Conservation (phyloP, 2,329 filamentous ascomycete genomes). For the Stachybotrys elegans region DNA sequence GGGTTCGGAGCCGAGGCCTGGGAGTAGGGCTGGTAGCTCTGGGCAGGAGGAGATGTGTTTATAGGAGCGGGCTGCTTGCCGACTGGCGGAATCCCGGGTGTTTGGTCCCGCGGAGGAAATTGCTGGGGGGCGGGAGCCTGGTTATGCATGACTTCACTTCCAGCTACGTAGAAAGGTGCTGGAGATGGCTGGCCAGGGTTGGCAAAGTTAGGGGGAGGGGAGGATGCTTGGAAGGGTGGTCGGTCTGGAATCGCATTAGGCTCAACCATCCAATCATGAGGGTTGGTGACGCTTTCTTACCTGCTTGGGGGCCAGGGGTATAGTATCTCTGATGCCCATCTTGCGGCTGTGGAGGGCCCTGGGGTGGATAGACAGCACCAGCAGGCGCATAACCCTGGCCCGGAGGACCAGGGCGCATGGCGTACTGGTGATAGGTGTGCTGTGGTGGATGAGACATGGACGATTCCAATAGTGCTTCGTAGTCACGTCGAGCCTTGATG, state of each 20-base stretch:
- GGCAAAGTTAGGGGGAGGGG: conserved; percentile 51
- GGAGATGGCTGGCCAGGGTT: conserved; percentile 43
- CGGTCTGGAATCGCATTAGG: conserved; percentile 24
- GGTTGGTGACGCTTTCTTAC: conserved; percentile 12
- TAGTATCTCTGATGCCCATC: conserved; percentile 65
- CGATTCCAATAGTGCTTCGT: conserved; percentile 89
- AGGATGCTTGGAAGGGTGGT: conserved; percentile 41
- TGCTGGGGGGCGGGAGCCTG: conserved; percentile 33
- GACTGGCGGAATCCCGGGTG: conserved; percentile 41
- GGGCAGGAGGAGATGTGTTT: conserved; percentile 47
- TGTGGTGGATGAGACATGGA: conserved; percentile 94
- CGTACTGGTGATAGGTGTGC: conserved; percentile 67
- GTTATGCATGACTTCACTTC: conserved; percentile 42
- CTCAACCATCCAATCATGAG: neutral
- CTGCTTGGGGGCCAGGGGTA: conserved; percentile 47
- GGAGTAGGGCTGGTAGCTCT: conserved; percentile 38
- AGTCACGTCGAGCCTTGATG: conserved; percentile 95
- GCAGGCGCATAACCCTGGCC: conserved; percentile 39
- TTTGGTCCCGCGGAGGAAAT: conserved; percentile 48
- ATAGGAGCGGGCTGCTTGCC: conserved; percentile 45
- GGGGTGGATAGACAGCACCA: conserved; percentile 35
- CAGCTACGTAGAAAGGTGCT: conserved; percentile 63
- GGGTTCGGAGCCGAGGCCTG: conserved; percentile 21
- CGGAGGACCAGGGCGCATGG: conserved; percentile 45
- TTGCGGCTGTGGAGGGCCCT: conserved; percentile 37